These are phyloP conservation scores for Ophiocordyceps australis DNA, from an alignment of 2,329 filamentous ascomycete species.

Conservation along the genomic window DNA sequence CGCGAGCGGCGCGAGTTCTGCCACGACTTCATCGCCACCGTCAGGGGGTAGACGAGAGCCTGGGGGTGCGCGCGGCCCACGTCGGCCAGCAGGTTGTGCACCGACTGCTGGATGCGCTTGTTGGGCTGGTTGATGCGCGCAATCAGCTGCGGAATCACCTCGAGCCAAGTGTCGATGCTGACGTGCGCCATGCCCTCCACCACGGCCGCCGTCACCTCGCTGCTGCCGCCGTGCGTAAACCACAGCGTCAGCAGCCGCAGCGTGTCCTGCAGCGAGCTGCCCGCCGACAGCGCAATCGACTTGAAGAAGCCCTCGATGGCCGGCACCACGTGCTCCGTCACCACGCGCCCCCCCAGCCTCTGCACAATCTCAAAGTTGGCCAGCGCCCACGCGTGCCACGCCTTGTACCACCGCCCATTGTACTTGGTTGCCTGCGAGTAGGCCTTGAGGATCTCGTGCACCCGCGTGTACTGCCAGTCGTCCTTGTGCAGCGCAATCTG, in stretches of 20 bases:
- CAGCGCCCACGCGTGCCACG: slow-evolving; percentile 96
- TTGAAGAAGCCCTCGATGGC: slow-evolving; percentile 94
- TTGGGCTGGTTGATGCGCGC: slow-evolving; percentile 96
- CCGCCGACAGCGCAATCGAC: slow-evolving; percentile 80
- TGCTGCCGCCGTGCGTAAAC: slow-evolving; percentile 83
- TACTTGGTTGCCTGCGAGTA: slow-evolving; percentile 87
- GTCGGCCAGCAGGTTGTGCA: slow-evolving; percentile 82
- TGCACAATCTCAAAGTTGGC: slow-evolving; percentile 98
- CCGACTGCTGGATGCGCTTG: slow-evolving; percentile 67
- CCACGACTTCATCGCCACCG: slow-evolving; percentile 89
- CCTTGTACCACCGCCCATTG: slow-evolving; percentile 94
- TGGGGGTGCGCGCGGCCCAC: slow-evolving; percentile 91
- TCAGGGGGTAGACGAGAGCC: slow-evolving; percentile 89
- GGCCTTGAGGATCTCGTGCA: slow-evolving; percentile 76
- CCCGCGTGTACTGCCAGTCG: slow-evolving; percentile 74
- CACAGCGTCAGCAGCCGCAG: slow-evolving; percentile 82
- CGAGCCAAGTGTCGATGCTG: slow-evolving; percentile 94
- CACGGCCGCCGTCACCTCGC: slow-evolving; percentile 75
- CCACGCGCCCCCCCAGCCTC: slow-evolving; percentile 47
- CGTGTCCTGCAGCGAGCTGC: slow-evolving; percentile 90
- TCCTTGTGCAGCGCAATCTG: slow-evolving; percentile 70
- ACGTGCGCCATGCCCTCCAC: slow-evolving; percentile 83
- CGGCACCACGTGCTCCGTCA: slow-evolving; percentile 81
- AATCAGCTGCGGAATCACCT: slow-evolving; percentile 94
- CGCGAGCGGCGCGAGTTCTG: slow-evolving; percentile 69